Conservation (phyloP, 768 basidiomycete genomes). For the Boletus reticulatus region DNA sequence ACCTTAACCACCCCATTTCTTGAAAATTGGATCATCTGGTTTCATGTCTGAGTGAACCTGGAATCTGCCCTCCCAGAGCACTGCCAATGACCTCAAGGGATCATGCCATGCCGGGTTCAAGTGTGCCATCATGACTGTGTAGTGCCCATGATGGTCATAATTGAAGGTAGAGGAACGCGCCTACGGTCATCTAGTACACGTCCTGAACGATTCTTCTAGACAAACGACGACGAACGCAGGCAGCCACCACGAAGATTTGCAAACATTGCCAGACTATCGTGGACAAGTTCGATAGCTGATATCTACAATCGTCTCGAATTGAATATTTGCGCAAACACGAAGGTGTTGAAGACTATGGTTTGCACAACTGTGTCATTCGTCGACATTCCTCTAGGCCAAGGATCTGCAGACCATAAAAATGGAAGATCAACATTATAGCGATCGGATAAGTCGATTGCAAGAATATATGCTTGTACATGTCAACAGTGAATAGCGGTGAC, state of each 20-base stretch:
- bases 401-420: constrained; percentile 77
- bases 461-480: constrained; percentile 97
- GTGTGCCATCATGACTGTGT: constrained; percentile 47
- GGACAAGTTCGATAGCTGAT: constrained; percentile 78
- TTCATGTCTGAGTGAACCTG: constrained; percentile 87
- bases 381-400: constrained; percentile 48
- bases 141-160: constrained; percentile 73
- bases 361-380: constrained; percentile 51
- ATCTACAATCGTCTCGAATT: constrained; percentile 85
- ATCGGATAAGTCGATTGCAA: constrained; percentile 90
- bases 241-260: constrained; percentile 86
- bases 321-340: constrained; percentile 97
- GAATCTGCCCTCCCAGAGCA: constrained; percentile 80
- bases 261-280: constrained; percentile 85
- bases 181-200: constrained; percentile 48
- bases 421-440: constrained; percentile 78
- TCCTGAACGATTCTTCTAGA: constrained; percentile 71
- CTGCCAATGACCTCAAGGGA: constrained; percentile 78
- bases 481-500: constrained; percentile 82
- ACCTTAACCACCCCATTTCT: constrained; percentile 28
- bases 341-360: constrained; percentile 97
- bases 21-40: constrained; percentile 53
- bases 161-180: constrained; percentile 53
- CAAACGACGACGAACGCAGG: constrained; percentile 79
- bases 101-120: constrained; percentile 75